Conservation (phyloP, 108 stramenopile genomes). For the Cyclotella distinguenda region DNA sequence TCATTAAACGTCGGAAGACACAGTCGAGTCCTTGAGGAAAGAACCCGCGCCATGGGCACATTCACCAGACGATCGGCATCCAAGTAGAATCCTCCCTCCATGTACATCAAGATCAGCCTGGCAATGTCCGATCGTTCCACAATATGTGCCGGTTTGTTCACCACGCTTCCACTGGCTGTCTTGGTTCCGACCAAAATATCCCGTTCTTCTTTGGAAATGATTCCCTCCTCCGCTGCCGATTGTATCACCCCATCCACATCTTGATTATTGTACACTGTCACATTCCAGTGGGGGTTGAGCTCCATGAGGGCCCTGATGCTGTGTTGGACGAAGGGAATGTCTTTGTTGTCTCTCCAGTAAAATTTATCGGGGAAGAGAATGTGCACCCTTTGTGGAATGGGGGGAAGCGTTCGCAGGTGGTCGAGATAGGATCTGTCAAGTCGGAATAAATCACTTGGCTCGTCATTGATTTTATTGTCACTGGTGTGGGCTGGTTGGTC, state of each 20-base stretch:
- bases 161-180: background rate
- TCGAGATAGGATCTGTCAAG: slow-evolving; percentile 16
- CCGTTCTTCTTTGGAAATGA: slow-evolving; percentile 23
- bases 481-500: no score
- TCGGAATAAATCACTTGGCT: background rate
- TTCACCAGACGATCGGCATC: slow-evolving; percentile 26
- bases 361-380: slow-evolving; percentile 28
- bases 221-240: background rate
- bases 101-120: slow-evolving; percentile 20
- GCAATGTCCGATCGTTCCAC: slow-evolving; percentile 29
- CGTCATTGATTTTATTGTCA: no score
- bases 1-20: slow-evolving; percentile 29
- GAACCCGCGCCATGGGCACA: background rate
- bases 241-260: slow-evolving; percentile 19
- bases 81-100: slow-evolving; percentile 23
- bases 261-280: slow-evolving; percentile 18
- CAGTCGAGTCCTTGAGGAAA: background rate
- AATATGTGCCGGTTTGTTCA: slow-evolving; percentile 34
- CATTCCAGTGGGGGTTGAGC: slow-evolving; percentile 28
- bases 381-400: slow-evolving; percentile 22
- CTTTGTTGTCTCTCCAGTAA: slow-evolving; percentile 3
- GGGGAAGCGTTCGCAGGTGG: slow-evolving; percentile 12
- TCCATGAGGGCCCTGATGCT: slow-evolving; percentile 9
- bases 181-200: slow-evolving; percentile 13
- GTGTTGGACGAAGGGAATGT: slow-evolving; percentile 24